A percentile compares a stretch with the other conserved stretches of the same genome.
Conservation (phyloP, 768 basidiomycete species). For the Auriscalpium microsporum region DNA sequence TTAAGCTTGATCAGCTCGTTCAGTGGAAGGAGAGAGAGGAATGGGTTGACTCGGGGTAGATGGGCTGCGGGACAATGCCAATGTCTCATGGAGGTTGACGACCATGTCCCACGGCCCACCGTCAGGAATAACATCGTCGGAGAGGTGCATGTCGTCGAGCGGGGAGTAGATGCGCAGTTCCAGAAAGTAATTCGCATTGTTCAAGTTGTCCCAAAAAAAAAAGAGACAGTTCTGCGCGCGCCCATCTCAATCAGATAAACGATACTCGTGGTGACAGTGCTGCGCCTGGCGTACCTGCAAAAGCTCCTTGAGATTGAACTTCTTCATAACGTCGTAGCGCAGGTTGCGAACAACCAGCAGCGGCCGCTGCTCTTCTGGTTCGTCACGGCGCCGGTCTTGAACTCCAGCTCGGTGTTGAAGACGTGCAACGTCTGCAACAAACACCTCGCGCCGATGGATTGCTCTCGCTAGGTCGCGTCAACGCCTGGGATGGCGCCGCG, state of each 20-base stretch:
- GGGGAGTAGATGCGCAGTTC: constrained; percentile 84
- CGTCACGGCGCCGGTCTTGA: constrained; percentile 77
- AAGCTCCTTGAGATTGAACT: constrained; percentile 76
- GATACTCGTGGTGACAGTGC: neutral
- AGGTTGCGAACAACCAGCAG: constrained; percentile 95
- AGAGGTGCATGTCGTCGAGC: constrained; percentile 70
- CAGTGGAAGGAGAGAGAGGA: constrained; percentile 68
- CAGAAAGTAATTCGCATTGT: constrained; percentile 89
- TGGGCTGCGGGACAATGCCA: constrained; percentile 75
- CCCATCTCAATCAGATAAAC: neutral
- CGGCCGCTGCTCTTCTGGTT: constrained; percentile 83
- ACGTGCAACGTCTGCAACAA: constrained; percentile 57
- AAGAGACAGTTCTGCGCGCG: constrained; percentile 76
- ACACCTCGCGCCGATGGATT: constrained; percentile 58
- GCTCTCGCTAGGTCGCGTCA: constrained; percentile 47
- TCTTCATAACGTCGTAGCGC: constrained; percentile 78
- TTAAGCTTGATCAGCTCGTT: constrained; percentile 81
- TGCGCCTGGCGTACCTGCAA: constrained; percentile 52
- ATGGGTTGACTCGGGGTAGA: constrained; percentile 81
- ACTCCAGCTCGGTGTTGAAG: constrained; percentile 75
- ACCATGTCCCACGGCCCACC: constrained; percentile 97
- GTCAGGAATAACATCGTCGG: constrained; percentile 73
- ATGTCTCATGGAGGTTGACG: constrained; percentile 55
- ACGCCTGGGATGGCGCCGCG: constrained; percentile 56
- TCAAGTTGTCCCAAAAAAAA: constrained; percentile 97